Evolutionary conservation across 2,329 filamentous ascomycete species (phyloP).

Genomic region (Apiospora phragmitis): DNA sequence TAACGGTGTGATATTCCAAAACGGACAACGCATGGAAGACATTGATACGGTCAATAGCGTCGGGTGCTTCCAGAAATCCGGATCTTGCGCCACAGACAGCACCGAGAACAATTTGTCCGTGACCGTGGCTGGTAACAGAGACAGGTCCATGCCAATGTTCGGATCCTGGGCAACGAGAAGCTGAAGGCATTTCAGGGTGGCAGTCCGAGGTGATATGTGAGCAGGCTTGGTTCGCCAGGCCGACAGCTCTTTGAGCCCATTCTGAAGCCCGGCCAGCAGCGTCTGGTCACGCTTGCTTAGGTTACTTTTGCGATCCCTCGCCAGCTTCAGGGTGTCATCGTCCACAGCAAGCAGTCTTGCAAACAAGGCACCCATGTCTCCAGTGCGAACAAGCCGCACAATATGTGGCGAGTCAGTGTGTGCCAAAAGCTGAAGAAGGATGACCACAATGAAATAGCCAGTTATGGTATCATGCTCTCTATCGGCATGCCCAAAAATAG

Average conservation of each 20-base stretch:
- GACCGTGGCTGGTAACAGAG: constrained; percentile 50
- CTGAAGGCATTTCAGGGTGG: constrained; percentile 66
- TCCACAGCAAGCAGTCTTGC: constrained; percentile 52
- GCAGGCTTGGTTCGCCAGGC: constrained; percentile 61
- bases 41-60: constrained; percentile 32
- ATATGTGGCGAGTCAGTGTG: constrained; percentile 62
- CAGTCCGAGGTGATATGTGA: constrained; percentile 59
- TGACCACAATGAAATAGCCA: constrained; percentile 64
- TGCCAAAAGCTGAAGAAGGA: constrained; percentile 62
- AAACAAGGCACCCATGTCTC: constrained; percentile 57
- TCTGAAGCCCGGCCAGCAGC: constrained; percentile 56
- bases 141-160: constrained; percentile 45
- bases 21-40: constrained; percentile 48
- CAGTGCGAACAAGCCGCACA: constrained; percentile 55
- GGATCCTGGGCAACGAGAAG: constrained; percentile 53
- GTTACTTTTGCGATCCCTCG: constrained; percentile 65
- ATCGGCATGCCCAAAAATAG: constrained; percentile 63
- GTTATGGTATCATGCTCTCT: constrained; percentile 61
- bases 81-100: constrained; percentile 36
- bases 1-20: constrained; percentile 55
- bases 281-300: constrained; percentile 65
- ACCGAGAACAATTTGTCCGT: constrained; percentile 50
- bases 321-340: constrained; percentile 60
- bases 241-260: constrained; percentile 49
- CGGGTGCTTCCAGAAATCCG: constrained; percentile 37